Evolutionary conservation across 768 basidiomycete genomes (phyloP).

Genomic region (Cystobasidiopsis lactophilus): DNA sequence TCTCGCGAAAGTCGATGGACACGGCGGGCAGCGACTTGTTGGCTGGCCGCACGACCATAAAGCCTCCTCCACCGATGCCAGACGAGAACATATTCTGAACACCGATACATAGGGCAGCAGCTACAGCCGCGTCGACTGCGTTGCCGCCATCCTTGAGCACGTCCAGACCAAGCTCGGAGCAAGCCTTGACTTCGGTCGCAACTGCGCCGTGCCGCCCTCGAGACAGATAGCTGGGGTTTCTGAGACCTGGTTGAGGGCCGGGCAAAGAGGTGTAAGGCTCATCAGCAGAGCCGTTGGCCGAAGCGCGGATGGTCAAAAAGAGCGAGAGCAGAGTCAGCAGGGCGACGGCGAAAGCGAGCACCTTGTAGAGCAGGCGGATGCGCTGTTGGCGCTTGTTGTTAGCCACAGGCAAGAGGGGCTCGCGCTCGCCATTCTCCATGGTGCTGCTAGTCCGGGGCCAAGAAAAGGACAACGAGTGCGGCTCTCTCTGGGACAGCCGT

Average conservation of each 20-base stretch:
- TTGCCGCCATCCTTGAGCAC: slow-evolving; percentile 47
- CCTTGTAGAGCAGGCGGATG: too few relatives aligned
- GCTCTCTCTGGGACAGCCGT: too few relatives aligned
- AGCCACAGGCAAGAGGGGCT: too few relatives aligned
- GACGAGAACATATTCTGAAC: slow-evolving; percentile 70
- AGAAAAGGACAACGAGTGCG: too few relatives aligned
- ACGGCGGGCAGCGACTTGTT: slow-evolving; percentile 10
- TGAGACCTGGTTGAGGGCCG: slow-evolving; percentile 18
- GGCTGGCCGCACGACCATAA: slow-evolving; percentile 62
- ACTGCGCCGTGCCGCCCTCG: slow-evolving; percentile 60
- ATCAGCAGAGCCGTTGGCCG: too few relatives aligned
- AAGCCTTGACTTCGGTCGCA: slow-evolving; percentile 63
- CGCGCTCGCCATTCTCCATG: too few relatives aligned
- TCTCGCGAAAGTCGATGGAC: slow-evolving; percentile 66
- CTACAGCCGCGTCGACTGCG: slow-evolving; percentile 70
- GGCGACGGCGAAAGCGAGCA: too few relatives aligned
- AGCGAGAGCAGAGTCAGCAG: too few relatives aligned
- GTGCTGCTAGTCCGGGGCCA: too few relatives aligned
- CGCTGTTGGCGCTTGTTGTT: too few relatives aligned
- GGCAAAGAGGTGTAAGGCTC: slow-evolving; percentile 11
- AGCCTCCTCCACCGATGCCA: slow-evolving; percentile 37
- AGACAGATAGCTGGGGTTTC: slow-evolving; percentile 39
- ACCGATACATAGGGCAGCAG: slow-evolving; percentile 47
- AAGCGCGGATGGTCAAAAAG: too few relatives aligned
- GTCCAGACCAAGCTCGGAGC: slow-evolving; percentile 63